Evolutionary conservation across 139 green algal species (phyloP), one percentile per base, ranked within the genome.

Genomic region (Coelastrella sp.): DNA sequence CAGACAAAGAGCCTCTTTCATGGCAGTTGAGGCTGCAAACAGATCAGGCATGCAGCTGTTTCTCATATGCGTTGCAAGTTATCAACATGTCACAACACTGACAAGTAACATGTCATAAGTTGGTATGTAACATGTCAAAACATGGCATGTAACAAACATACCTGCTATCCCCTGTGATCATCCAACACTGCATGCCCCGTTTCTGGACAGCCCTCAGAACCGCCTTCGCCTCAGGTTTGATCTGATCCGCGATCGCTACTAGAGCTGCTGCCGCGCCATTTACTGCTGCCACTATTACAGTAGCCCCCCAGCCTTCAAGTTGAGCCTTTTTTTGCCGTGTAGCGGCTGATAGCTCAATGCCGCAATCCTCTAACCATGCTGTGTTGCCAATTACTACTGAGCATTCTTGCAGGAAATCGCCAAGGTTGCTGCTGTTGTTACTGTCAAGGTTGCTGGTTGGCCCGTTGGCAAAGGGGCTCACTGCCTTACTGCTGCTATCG

Each of bases 111-210:
- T 47, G 32, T 47, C 32, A 47, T 47, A 47, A 47, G 32, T 47
- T 47, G 0, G 32, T 47, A 47, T 47, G 32, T 47, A 47, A 47
- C 32, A 47, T 47, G 32, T 47, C 1, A 47, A 47, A 47, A 47
- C 61, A 71, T 71, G 8, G 61, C 77, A 19, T 22, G 23, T 58
- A 57, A 19, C n/a, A 17, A 47, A 19, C 82, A 16, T 54, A 88
- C 83, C 95, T 95, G 91, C 97, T 98, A 93, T 99, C 97, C 0
- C 97, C 97, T 0, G 97, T 99, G 23, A 99, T 92, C 93, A 98
- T 95, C 89, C 95, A 95, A 73, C 90, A 89, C 60, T 89, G 74
- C 80, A 92, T 82, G 14, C 93, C 93, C 83, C 87, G 87, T 47
- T 90, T 32, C 61, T 91, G 83, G 64, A 89, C 22, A 17, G 56